Percentiles rank a stretch among this genome's conserved stretches.
phyloP scores from a whole-genome alignment of 2,329 filamentous ascomycete species.

The Venturia pyrina region DNA sequence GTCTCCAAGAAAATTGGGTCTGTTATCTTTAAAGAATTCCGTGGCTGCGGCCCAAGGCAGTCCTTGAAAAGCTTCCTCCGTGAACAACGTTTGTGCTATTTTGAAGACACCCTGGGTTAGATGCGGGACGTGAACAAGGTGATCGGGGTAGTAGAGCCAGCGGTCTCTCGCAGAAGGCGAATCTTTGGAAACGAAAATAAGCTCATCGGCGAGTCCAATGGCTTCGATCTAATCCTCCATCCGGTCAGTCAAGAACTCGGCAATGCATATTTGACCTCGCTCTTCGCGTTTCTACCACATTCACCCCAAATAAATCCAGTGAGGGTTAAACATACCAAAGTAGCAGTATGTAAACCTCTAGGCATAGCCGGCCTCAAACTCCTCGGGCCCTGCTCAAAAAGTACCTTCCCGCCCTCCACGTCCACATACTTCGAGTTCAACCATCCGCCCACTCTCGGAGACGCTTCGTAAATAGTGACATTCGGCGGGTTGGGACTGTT shows the following conservation, averaged over 20 bases:
- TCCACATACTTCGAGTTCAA: conserved; percentile 56
- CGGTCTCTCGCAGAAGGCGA: conserved; percentile 51
- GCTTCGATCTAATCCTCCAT: conserved; percentile 42
- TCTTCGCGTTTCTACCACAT: neutral
- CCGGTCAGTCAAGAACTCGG: neutral
- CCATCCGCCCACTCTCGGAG: conserved; percentile 69
- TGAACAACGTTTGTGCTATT: conserved; percentile 28
- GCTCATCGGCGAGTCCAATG: conserved; percentile 45
- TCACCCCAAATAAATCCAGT: conserved; percentile 6
- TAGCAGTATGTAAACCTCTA: conserved; percentile 16
- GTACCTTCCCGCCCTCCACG: conserved; percentile 46
- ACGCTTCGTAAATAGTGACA: conserved; percentile 74
- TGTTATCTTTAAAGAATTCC: conserved; percentile 22
- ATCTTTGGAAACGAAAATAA: conserved; percentile 43
- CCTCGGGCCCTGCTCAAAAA: conserved; percentile 78
- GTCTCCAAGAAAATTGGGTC: conserved; percentile 39
- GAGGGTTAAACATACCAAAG: conserved; percentile 5
- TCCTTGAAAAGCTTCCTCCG: conserved; percentile 48
- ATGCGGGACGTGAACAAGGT: conserved; percentile 53
- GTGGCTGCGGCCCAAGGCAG: conserved; percentile 26
- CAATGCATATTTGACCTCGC: neutral
- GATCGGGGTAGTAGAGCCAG: conserved; percentile 83
- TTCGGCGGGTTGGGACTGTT: conserved; percentile 54
- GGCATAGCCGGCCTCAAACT: conserved; percentile 24
- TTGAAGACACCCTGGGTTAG: conserved; percentile 20